These are phyloP conservation scores for Rhodotorula graminis DNA, from an alignment of 768 basidiomycete species.

Conservation along the genomic window DNA sequence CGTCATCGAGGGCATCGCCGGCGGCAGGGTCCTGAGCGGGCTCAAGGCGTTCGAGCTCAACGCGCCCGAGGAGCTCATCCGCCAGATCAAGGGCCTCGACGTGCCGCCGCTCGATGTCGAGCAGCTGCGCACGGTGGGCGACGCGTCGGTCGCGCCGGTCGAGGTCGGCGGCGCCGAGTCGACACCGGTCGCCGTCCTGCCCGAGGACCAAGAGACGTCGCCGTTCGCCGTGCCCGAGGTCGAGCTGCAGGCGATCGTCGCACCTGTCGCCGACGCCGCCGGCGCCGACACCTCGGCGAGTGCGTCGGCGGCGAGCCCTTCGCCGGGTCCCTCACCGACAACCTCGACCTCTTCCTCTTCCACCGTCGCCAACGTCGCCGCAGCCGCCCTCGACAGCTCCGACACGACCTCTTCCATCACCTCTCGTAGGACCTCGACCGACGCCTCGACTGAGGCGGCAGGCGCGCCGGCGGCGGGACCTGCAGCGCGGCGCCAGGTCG, in stretches of 20 bases:
- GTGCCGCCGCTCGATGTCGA: neutral
- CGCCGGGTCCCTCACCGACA: neutral
- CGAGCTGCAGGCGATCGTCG: neutral
- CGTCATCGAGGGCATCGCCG: conserved; percentile 41
- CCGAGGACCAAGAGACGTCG: conserved; percentile 29
- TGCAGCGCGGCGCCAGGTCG: neutral
- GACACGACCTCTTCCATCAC: neutral
- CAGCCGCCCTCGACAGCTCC: too few species aligned
- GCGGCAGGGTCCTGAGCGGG: conserved; percentile 42
- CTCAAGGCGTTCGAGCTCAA: conserved; percentile 36
- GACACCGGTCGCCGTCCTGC: neutral
- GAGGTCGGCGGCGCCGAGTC: neutral
- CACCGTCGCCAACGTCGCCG: neutral
- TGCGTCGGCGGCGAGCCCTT: neutral
- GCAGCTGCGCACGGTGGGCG: neutral
- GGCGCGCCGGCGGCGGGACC: neutral
- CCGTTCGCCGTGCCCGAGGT: conserved; percentile 20
- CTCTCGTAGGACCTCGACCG: neutral
- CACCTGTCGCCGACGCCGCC: neutral
- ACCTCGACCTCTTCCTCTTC: neutral
- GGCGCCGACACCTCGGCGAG: neutral
- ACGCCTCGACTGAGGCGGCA: neutral
- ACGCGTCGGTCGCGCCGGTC: neutral
- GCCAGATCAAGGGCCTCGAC: conserved; percentile 26
- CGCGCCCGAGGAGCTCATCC: conserved; percentile 31